A percentile compares a stretch with the other conserved stretches of the same genome.
phyloP scores from a whole-genome alignment of 1,284 basidiomycete genomes.

The Veloporphyrellus conicus region DNA sequence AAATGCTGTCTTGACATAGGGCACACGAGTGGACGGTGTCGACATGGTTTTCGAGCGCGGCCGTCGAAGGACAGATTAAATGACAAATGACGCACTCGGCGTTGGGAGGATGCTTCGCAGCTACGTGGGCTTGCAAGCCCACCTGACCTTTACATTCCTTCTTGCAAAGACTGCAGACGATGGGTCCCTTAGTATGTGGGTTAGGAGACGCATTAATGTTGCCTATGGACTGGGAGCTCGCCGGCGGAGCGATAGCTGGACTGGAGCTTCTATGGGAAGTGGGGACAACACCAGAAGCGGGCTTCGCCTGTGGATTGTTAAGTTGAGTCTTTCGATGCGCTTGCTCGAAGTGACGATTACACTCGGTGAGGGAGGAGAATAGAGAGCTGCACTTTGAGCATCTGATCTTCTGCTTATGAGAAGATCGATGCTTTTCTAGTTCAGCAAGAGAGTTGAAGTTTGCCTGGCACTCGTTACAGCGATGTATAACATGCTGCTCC shows the following conservation, averaged over 20 bases:
- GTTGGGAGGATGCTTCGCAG: slow-evolving; percentile 25
- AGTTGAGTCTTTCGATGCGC: slow-evolving; percentile 14
- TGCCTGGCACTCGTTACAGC: slow-evolving; percentile 21
- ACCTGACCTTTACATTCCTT: slow-evolving; percentile 23
- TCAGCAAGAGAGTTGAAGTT: slow-evolving; percentile 18
- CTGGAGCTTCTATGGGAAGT: slow-evolving; percentile 13
- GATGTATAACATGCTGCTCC: slow-evolving; percentile 8
- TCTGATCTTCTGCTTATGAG: slow-evolving; percentile 22
- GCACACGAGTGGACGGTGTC: slow-evolving; percentile 26
- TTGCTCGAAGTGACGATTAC: slow-evolving; percentile 27
- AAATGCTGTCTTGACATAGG: slow-evolving; percentile 27
- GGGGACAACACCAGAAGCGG: slow-evolving; percentile 1
- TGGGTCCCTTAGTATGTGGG: slow-evolving; percentile 7
- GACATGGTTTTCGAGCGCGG: slow-evolving; percentile 26
- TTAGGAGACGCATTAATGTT: slow-evolving; percentile 6
- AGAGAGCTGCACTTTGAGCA: slow-evolving; percentile 26
- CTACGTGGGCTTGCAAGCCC: slow-evolving; percentile 25
- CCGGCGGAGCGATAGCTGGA: slow-evolving; percentile 13
- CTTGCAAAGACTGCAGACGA: slow-evolving; percentile 27
- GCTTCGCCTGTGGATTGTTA: slow-evolving; percentile 5
- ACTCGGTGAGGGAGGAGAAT: slow-evolving; percentile 26
- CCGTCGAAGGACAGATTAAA: slow-evolving; percentile 20
- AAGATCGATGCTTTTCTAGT: slow-evolving; percentile 24
- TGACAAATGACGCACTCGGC: slow-evolving; percentile 27
- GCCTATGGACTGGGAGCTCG: slow-evolving; percentile 16